A percentile compares a stretch with the other conserved stretches of the same genome.
These are phyloP conservation scores for Salvia sclarea DNA, from an alignment of 305 asterid genomes.

Conservation along the genomic window DNA sequence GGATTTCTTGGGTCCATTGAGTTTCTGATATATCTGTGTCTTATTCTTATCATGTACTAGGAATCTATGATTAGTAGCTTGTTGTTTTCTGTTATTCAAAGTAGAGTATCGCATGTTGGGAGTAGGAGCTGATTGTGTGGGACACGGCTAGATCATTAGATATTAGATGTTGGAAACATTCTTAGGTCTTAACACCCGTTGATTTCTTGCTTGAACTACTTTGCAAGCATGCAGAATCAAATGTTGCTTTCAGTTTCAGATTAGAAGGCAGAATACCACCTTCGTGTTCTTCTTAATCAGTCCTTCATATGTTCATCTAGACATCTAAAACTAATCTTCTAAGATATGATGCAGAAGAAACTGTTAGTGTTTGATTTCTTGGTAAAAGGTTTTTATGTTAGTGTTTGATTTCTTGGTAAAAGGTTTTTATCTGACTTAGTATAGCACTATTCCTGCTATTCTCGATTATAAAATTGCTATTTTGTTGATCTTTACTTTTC, in stretches of 20 bases:
- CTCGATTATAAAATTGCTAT: slow-evolving; percentile 1
- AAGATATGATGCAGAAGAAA: slow-evolving; percentile 1
- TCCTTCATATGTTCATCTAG: not conserved
- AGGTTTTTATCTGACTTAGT: not conserved
- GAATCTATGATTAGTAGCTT: not conserved
- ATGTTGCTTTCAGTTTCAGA: not conserved
- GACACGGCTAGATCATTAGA: not conserved
- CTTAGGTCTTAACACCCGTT: not conserved
- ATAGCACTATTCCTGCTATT: not conserved
- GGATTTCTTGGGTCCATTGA: slow-evolving; percentile 3
- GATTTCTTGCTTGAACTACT: slow-evolving; percentile 17
- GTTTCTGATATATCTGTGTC: too few relatives aligned
- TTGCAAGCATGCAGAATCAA: not conserved
- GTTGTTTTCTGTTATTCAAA: slow-evolving; percentile 20
- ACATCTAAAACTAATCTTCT: not conserved
- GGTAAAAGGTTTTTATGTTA: too few relatives aligned
- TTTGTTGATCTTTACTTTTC: slow-evolving; percentile 23
- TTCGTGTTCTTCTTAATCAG: slow-evolving; percentile 18
- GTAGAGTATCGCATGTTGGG: not conserved
- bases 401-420: slow-evolving; percentile 5
- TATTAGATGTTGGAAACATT: not conserved
- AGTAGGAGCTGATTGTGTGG: not conserved
- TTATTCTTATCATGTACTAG: not conserved
- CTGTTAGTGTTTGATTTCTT: not conserved
- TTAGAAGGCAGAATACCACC: slow-evolving; percentile 2